Percentiles rank a stretch among this genome's conserved stretches.
Evolutionary conservation across 805 yeast species (phyloP).

Genomic region (Barnettozyma botsteinii): DNA sequence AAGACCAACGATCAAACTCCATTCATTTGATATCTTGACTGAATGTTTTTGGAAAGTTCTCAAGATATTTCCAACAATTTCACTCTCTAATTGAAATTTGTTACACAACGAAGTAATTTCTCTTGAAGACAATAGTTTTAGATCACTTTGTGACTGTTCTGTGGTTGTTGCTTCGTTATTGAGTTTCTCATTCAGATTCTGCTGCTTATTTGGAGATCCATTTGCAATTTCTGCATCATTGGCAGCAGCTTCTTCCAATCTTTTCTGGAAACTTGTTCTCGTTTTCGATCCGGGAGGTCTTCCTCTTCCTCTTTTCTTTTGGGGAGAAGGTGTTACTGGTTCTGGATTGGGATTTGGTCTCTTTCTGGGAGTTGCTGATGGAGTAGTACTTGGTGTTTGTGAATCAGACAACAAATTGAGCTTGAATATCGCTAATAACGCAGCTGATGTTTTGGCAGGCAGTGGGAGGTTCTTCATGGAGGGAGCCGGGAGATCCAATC

Average conservation of each 20-base stretch:
- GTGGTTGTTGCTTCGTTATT: background rate
- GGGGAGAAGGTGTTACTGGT: slow-evolving; percentile 12
- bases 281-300: slow-evolving; percentile 19
- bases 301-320: slow-evolving; percentile 16
- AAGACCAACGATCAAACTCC: slow-evolving; percentile 67
- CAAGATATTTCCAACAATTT: slow-evolving; percentile 43
- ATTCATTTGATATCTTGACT: slow-evolving; percentile 52
- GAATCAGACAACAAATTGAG: background rate
- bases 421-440: slow-evolving; percentile 22
- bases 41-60: slow-evolving; percentile 45
- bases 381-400: slow-evolving; percentile 2
- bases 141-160: slow-evolving; percentile 24
- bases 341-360: slow-evolving; percentile 3
- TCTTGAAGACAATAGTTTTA: slow-evolving; percentile 33
- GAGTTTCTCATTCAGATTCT: slow-evolving; percentile 9
- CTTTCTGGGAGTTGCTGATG: slow-evolving; percentile 8
- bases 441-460: slow-evolving; percentile 38
- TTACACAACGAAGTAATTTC: slow-evolving; percentile 49
- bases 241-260: slow-evolving; percentile 27
- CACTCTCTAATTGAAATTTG: slow-evolving; percentile 54
- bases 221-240: slow-evolving; percentile 7
- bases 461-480: slow-evolving; percentile 49
- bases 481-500: slow-evolving; percentile 44
- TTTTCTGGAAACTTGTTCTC: slow-evolving; percentile 24
- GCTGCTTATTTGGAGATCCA: slow-evolving; percentile 1